Percentiles rank a stretch among this genome's conserved stretches.
Evolutionary conservation across 768 basidiomycete species (phyloP).

Genomic region (Phylloporus sp.): DNA sequence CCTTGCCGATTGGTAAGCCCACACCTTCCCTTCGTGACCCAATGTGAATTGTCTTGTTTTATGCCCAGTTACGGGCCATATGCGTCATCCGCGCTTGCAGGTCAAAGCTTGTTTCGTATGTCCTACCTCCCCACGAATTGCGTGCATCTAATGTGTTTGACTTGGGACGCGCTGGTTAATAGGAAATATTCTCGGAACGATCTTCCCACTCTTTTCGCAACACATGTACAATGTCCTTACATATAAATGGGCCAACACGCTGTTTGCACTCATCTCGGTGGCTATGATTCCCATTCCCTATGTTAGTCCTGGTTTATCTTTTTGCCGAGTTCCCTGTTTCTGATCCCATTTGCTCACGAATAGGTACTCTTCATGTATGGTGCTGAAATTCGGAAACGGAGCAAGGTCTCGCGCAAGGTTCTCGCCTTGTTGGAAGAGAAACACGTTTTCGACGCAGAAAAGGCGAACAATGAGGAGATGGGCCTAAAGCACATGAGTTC

Average conservation of each 20-base stretch:
- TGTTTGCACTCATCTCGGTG: constrained; percentile 50
- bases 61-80: constrained; percentile 48
- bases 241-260: constrained; percentile 58
- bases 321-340: too few species aligned
- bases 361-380: constrained; percentile 32
- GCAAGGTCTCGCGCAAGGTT: constrained; percentile 24
- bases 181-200: constrained; percentile 49
- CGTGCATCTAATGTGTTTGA: constrained; percentile 9
- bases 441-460: too few species aligned
- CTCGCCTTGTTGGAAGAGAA: constrained; percentile 12
- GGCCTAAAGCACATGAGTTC: too few species aligned
- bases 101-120: constrained; percentile 57
- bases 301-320: constrained; percentile 30
- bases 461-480: too few species aligned
- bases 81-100: constrained; percentile 67
- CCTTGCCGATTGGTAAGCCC: constrained; percentile 56
- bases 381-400: constrained; percentile 30
- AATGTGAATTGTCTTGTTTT: background rate
- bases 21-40: background rate
- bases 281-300: constrained; percentile 60
- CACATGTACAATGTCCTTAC: constrained; percentile 55
- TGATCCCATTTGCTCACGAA: background rate
- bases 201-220: constrained; percentile 61
- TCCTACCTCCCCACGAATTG: background rate
- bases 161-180: constrained; percentile 17